Base-by-base conservation (phyloP, 169 alveolate genomes). In the Theileria annulata region DNA sequence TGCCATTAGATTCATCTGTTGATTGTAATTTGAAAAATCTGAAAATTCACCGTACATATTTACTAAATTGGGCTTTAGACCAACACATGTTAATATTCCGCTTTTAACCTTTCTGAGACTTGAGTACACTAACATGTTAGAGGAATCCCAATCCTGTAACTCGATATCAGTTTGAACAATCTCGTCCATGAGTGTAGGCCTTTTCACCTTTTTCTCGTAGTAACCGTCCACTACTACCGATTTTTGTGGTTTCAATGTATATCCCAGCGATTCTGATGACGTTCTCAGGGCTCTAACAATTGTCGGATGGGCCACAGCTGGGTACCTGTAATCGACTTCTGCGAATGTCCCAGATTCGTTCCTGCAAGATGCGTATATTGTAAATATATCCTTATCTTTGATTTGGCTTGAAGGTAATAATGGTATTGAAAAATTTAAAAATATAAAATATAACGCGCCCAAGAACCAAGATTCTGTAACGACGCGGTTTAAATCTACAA, bases 271-370 rank as follows among this genome's bases (percentile, higher is more conserved):
- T n/a, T 64, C 77, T 37, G 73, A 28, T 30, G 79, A 70, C 28
- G 33, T 28, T 49, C 85, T 67, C 10, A 77, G 85, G 37, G 85
- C 76, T 64, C 71, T 76, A n/a, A 77, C 77, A 37, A 77, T 77
- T 12, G 63, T 60, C 21, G 85, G 85, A 71, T 77, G 75, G 33
- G 85, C 85, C 48, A 35, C 85, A 9, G 85, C 77, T 0, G 85
- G 85, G 85, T 31, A 77, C 12, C 78, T 71, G 54, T 37, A 6
- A 60, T 67, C 77, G 33, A 69, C 48, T 3, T 77, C 85, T 27
- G 23, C 31, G 21, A 25, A 37, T 9, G 79, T 25, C 28, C 67
- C 35, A 27, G 56, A 8, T 63, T 77, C 85, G n/a, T 69, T 69
- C 71, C 78, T 67, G 64, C 70, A 27, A 59, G 68, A 17, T 31